Evolutionary conservation across 1,139 yeast species (phyloP).

Genomic region (Diutina neorugosa): DNA sequence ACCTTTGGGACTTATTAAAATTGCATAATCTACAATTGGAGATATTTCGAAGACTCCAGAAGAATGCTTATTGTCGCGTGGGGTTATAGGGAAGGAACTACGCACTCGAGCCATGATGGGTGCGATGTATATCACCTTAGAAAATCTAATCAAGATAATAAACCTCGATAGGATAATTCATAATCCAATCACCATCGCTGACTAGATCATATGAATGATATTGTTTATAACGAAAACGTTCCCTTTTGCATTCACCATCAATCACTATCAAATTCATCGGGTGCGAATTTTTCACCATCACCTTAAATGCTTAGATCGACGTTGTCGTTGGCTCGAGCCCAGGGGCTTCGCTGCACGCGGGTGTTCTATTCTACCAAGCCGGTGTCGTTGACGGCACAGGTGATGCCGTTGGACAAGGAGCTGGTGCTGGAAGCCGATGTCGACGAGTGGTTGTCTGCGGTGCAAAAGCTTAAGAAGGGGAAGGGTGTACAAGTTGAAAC

Average conservation of each 20-base stretch:
- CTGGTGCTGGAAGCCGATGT: slow-evolving; percentile 42
- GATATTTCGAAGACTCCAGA: no score
- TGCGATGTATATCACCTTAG: no score
- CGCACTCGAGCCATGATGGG: no score
- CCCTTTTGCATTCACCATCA: background rate
- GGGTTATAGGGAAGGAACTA: no score
- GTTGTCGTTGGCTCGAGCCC: background rate
- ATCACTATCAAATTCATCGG: background rate
- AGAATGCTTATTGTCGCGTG: no score
- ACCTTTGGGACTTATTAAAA: no score
- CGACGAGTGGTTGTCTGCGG: slow-evolving; percentile 54
- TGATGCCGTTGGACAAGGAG: slow-evolving; percentile 28
- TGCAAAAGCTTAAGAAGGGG: slow-evolving; percentile 41
- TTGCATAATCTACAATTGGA: no score
- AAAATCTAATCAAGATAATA: no score
- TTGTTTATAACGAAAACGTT: no score
- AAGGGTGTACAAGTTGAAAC: slow-evolving; percentile 18
- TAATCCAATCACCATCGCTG: no score
- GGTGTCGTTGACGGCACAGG: slow-evolving; percentile 19
- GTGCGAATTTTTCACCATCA: background rate
- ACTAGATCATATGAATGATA: no score
- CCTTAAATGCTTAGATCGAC: slow-evolving; percentile 2
- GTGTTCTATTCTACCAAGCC: slow-evolving; percentile 9
- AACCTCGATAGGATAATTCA: no score
- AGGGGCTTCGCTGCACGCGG: background rate